Evolutionary conservation across 1,284 basidiomycete species (phyloP).

Genomic region (Volvariella surrecta): DNA sequence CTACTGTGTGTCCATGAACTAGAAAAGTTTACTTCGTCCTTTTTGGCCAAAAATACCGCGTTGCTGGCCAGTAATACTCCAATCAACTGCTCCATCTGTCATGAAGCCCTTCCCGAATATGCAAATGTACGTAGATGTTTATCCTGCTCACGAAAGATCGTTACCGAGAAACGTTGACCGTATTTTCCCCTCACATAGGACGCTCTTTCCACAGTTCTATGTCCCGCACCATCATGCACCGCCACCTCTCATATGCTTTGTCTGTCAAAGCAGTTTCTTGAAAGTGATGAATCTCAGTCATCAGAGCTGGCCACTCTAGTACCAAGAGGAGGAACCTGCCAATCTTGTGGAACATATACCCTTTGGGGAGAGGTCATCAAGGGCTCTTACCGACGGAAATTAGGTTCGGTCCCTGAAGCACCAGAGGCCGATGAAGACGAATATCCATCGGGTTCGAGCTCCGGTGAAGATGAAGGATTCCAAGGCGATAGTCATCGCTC

Average conservation of each 20-base stretch:
- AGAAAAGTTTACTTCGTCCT: slow-evolving; percentile 45
- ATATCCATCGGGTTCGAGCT: slow-evolving; percentile 10
- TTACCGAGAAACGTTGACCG: slow-evolving; percentile 1
- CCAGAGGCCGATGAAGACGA: slow-evolving; percentile 21
- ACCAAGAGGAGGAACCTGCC: slow-evolving; percentile 57
- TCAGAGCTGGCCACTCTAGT: slow-evolving; percentile 20
- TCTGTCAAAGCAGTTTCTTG: slow-evolving; percentile 53
- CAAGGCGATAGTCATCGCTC: no score
- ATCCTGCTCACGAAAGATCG: neutral
- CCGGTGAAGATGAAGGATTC: slow-evolving; percentile 5
- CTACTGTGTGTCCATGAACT: slow-evolving; percentile 2
- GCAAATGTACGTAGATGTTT: slow-evolving; percentile 29
- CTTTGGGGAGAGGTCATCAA: slow-evolving; percentile 73
- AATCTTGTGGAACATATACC: slow-evolving; percentile 40
- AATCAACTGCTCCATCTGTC: slow-evolving; percentile 48
- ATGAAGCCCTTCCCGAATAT: slow-evolving; percentile 30
- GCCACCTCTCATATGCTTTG: slow-evolving; percentile 64
- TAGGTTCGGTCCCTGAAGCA: slow-evolving; percentile 20
- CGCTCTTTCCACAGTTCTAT: slow-evolving; percentile 39
- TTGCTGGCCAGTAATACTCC: slow-evolving; percentile 24
- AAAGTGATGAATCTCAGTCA: slow-evolving; percentile 15
- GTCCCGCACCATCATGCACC: slow-evolving; percentile 39
- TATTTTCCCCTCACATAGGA: slow-evolving; percentile 32
- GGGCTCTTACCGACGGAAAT: slow-evolving; percentile 54
- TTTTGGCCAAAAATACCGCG: slow-evolving; percentile 44